Percentiles rank a stretch among this genome's conserved stretches.
Evolutionary conservation across 331 rosid genomes (phyloP).

Genomic region (Pyrus hybrid): DNA sequence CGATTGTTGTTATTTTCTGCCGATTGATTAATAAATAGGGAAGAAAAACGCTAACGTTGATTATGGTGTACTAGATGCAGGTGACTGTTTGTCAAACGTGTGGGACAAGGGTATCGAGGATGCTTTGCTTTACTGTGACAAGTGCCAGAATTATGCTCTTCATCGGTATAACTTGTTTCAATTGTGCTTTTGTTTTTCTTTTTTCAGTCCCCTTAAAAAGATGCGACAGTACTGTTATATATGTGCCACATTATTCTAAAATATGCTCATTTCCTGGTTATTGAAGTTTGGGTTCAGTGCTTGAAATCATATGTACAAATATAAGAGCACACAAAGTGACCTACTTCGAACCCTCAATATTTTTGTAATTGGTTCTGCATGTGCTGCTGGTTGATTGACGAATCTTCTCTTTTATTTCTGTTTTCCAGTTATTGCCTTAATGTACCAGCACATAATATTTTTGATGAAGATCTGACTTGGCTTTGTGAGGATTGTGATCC

Average conservation of each 20-base stretch:
- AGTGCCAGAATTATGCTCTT: slow-evolving; percentile 30
- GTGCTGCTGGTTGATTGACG: background rate
- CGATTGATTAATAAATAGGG: background rate
- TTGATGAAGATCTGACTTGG: slow-evolving; percentile 41
- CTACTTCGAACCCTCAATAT: background rate
- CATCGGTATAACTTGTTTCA: slow-evolving; percentile 44
- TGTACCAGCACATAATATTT: slow-evolving; percentile 26
- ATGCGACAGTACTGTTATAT: background rate
- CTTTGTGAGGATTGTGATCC: slow-evolving; percentile 57
- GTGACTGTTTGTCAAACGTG: slow-evolving; percentile 44
- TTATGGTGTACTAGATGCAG: slow-evolving; percentile 19
- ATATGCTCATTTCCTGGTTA: background rate
- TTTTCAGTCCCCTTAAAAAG: background rate
- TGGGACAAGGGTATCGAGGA: slow-evolving; percentile 35
- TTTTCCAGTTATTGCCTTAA: slow-evolving; percentile 58
- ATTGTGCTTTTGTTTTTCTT: background rate
- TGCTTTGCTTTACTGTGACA: slow-evolving; percentile 33
- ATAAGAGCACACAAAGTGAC: background rate
- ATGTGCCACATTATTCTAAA: background rate
- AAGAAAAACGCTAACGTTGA: background rate
- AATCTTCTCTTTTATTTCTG: background rate
- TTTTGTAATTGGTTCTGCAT: background rate
- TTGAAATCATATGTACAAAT: background rate
- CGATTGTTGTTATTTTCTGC: background rate
- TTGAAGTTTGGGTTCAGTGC: background rate